phyloP scores from a whole-genome alignment of 2,329 filamentous ascomycete species.

The Aureobasidium subglaciale region DNA sequence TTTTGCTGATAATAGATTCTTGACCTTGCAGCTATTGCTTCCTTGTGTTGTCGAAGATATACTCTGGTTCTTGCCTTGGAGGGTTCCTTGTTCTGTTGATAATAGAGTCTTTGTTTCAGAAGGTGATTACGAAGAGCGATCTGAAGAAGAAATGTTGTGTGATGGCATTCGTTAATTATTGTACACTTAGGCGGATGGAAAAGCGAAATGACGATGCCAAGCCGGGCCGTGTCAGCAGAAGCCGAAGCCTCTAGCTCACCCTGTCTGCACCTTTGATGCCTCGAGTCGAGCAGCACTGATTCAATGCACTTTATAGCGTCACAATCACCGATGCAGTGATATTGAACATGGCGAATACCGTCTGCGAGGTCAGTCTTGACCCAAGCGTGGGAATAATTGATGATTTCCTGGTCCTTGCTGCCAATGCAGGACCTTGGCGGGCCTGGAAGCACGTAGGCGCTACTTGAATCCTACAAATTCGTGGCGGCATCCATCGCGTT shows the following conservation, averaged over 20 bases:
- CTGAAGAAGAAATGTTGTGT: no score
- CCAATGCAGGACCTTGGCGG: background rate
- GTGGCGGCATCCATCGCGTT: constrained; percentile 1
- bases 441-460: background rate
- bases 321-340: background rate
- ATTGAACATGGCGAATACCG: no score
- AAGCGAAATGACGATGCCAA: background rate
- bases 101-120: no score
- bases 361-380: background rate
- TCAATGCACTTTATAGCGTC: background rate
- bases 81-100: no score
- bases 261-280: background rate
- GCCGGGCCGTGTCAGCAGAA: background rate
- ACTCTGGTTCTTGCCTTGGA: no score
- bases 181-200: background rate
- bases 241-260: background rate
- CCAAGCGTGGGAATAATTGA: background rate
- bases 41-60: no score
- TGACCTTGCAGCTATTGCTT: no score
- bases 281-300: background rate
- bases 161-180: no score
- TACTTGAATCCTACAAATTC: background rate
- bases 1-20: no score
- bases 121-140: no score
- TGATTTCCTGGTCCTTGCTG: background rate